A percentile compares a stretch with the other conserved stretches of the same genome.
Conservation (phyloP, 495 filamentous ascomycete genomes). For the Schizothecium vesticola region DNA sequence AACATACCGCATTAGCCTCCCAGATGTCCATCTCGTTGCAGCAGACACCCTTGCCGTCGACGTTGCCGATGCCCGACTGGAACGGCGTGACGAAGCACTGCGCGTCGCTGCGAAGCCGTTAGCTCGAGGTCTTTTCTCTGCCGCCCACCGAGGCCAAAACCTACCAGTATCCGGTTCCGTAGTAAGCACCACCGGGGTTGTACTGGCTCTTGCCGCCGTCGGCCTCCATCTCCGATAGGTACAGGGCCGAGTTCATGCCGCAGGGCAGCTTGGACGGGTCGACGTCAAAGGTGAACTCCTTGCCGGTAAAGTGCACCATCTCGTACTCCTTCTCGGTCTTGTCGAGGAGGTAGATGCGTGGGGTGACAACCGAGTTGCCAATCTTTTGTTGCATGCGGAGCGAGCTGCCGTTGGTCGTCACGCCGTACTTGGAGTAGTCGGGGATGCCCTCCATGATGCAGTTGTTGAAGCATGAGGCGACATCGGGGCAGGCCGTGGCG, state of each 20-base stretch:
- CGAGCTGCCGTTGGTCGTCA: constrained; percentile 39
- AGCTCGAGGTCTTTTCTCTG: neutral
- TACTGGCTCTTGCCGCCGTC: constrained; percentile 49
- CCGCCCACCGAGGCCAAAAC: neutral
- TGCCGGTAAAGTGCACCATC: constrained; percentile 52
- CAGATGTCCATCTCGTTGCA: constrained; percentile 63
- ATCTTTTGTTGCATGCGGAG: constrained; percentile 45
- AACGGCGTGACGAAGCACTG: constrained; percentile 57
- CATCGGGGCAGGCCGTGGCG: constrained; percentile 43
- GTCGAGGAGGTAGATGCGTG: constrained; percentile 59
- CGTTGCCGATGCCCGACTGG: constrained; percentile 37
- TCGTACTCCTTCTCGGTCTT: constrained; percentile 50
- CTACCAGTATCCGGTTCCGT: constrained; percentile 63
- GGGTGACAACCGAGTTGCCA: constrained; percentile 29
- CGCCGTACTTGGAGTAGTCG: constrained; percentile 43
- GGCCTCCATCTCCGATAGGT: constrained; percentile 58
- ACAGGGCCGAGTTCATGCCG: constrained; percentile 64
- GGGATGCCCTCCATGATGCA: constrained; percentile 47
- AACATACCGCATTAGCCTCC: constrained; percentile 51
- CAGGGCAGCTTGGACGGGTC: constrained; percentile 57
- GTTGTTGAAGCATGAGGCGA: constrained; percentile 42
- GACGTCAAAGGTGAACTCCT: constrained; percentile 62
- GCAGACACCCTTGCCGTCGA: constrained; percentile 48
- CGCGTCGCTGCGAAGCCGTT: constrained; percentile 39
- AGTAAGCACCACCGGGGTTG: constrained; percentile 58